Evolutionary conservation across 169 alveolate species (phyloP).

Genomic region (Babesia divergens): DNA sequence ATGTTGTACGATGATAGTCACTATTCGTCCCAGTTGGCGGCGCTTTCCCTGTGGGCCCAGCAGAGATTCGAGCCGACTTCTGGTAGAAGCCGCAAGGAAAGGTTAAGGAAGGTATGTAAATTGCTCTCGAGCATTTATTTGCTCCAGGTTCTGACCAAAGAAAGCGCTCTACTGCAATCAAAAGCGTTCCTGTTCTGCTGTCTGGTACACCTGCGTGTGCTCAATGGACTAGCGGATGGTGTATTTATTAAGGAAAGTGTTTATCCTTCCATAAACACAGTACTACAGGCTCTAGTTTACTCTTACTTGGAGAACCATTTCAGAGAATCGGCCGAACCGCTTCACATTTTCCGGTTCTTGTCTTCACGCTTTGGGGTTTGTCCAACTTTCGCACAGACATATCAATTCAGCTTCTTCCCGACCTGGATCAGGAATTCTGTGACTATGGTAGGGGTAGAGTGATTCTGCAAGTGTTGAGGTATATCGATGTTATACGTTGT

Average conservation of each 20-base stretch:
- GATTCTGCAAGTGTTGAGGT: conserved; percentile 9
- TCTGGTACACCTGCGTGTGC: conserved; percentile 29
- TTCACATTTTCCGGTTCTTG: conserved; percentile 27
- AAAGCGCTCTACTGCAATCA: neutral
- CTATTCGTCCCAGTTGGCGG: neutral
- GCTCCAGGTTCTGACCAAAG: neutral
- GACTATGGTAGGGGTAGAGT: conserved; percentile 11
- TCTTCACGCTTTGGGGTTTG: conserved; percentile 21
- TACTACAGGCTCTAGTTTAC: conserved; percentile 16
- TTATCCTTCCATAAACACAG: neutral
- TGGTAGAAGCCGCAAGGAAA: neutral
- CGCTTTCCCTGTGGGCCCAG: conserved; percentile 18
- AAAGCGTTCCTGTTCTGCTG: conserved; percentile 13
- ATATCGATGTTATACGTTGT: neutral
- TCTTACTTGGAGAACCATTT: conserved; percentile 50
- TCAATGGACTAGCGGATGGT: conserved; percentile 38
- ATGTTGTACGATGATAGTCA: neutral
- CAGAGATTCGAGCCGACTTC: conserved; percentile 5
- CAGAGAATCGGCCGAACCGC: conserved; percentile 19
- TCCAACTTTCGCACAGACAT: neutral
- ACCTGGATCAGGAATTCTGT: neutral
- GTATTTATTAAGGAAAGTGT: conserved; percentile 6
- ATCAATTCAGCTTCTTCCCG: neutral
- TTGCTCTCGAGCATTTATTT: neutral
- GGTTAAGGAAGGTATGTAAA: conserved; percentile 11